A percentile compares a stretch with the other conserved stretches of the same genome.
Evolutionary conservation across 2,329 filamentous ascomycete genomes (phyloP).

Genomic region (Colletotrichum chrysophilum): DNA sequence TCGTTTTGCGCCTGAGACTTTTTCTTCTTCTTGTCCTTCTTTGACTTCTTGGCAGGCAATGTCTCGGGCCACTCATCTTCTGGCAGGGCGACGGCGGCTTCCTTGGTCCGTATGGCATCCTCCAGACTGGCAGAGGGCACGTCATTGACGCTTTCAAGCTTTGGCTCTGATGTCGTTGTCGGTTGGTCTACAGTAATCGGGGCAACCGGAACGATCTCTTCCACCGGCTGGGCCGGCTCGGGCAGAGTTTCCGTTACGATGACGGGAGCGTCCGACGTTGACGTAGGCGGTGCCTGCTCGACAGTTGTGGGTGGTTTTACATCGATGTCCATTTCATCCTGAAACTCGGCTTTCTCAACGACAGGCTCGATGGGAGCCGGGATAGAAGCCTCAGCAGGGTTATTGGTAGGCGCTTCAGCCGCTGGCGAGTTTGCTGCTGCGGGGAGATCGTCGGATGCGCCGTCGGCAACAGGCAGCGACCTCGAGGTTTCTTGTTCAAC

Average conservation of each 20-base stretch:
- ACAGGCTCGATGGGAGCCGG: not conserved
- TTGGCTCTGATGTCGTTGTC: not conserved
- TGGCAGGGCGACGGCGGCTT: not conserved
- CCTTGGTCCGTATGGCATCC: not conserved
- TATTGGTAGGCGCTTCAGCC: not conserved
- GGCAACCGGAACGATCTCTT: not conserved
- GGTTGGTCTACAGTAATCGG: not conserved
- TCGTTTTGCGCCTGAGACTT: not conserved
- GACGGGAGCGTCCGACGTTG: not conserved
- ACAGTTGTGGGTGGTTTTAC: not conserved
- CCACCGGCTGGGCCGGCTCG: not conserved
- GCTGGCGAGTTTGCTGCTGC: not conserved
- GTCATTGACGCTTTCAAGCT: not conserved
- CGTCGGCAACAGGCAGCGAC: not conserved
- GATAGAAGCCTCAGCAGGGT: not conserved
- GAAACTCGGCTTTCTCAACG: not conserved
- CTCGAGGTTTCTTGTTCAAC: not conserved
- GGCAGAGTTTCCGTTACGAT: not conserved
- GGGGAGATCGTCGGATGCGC: not conserved
- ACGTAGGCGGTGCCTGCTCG: not conserved
- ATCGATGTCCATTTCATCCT: not conserved
- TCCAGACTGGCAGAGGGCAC: not conserved
- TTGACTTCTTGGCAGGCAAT: constrained; percentile 26
- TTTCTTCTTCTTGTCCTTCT: constrained; percentile 39
- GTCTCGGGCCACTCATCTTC: not conserved